These are phyloP conservation scores for Ormosia emarginata DNA, from an alignment of 306 rosid species.

Conservation along the genomic window DNA sequence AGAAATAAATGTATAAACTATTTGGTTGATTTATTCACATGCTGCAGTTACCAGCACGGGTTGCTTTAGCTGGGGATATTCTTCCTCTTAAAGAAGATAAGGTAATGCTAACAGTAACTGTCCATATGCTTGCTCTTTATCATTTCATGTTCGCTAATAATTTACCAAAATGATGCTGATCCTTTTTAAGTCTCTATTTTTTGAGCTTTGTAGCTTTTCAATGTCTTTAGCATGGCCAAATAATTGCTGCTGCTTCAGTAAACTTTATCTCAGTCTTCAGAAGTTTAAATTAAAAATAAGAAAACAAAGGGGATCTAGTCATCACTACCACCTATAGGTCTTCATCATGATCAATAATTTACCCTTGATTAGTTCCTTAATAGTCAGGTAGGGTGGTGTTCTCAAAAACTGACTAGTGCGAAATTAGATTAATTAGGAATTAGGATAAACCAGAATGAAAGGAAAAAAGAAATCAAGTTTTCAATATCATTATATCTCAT, in stretches of 20 bases:
- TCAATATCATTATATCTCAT: background rate
- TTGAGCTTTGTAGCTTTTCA: conserved; percentile 13
- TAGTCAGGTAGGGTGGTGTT: background rate
- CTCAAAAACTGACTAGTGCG: background rate
- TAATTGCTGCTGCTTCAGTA: background rate
- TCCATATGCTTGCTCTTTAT: conserved; percentile 9
- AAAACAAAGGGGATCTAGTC: background rate
- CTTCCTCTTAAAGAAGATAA: conserved; percentile 61
- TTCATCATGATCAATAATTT: background rate
- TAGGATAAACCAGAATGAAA: background rate
- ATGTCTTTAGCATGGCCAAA: background rate
- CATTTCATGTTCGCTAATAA: background rate
- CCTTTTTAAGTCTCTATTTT: background rate
- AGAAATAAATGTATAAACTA: conserved; percentile 10
- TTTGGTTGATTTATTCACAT: conserved; percentile 33
- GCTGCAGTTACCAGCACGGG: conserved; percentile 73
- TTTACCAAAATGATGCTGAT: background rate
- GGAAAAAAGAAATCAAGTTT: background rate
- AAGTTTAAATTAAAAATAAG: background rate
- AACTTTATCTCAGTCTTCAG: background rate
- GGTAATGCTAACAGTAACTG: conserved; percentile 41
- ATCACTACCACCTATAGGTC: background rate
- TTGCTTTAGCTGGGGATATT: conserved; percentile 87
- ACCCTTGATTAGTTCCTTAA: conserved; percentile 6
- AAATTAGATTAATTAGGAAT: background rate